Evolutionary conservation across 768 basidiomycete genomes (phyloP), one percentile per base, ranked within the genome.

Genomic region (Kwoniella europaea): DNA sequence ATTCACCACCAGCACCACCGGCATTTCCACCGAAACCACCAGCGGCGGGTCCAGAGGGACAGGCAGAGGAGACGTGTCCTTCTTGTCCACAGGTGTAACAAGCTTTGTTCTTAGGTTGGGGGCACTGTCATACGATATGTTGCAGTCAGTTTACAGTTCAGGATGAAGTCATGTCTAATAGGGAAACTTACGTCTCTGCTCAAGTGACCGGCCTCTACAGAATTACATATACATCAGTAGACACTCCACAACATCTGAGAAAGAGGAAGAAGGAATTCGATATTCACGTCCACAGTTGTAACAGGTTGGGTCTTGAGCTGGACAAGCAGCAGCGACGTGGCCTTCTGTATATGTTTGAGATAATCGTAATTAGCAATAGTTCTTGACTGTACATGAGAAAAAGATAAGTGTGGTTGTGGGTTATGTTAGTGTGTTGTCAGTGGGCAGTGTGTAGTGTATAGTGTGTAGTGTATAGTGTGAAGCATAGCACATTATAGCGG

Each of bases 1-100:
- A 83, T 64, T 81, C 80, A 60, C 81, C 81, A 65, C 72, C 72
- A 50, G 60, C 75, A 55, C 66, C 77, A 64, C 76, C 75, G 57
- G 65, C 72, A 53, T 35, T 35, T 35, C 68, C 74, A 58, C 73
- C 81, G 69, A 72, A 76, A 68, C 67, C 79, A 66, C 75, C 77
- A 22, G 63, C 69, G 64, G 67, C 71, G 68, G 78, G 75, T 52
- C 75, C 78, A 18, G 67, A 54, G 24, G 82, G 81, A 76, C 82
- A 83, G 42, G 72, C 76, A 46, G 77, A 74, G 53, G 81, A 79
- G 72, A 83, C 69, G 79, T 83, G 82, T 41, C 81, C 82, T 68
- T 82, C 81, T 72, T 82, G 75, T 42, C 79, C 79, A 64, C 82
- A 83, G 63, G 75, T 72, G 81, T 83, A 83, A 63, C 82, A 83